phyloP scores from a whole-genome alignment of 495 filamentous ascomycete genomes.

The Penicillium ochrochloron region DNA sequence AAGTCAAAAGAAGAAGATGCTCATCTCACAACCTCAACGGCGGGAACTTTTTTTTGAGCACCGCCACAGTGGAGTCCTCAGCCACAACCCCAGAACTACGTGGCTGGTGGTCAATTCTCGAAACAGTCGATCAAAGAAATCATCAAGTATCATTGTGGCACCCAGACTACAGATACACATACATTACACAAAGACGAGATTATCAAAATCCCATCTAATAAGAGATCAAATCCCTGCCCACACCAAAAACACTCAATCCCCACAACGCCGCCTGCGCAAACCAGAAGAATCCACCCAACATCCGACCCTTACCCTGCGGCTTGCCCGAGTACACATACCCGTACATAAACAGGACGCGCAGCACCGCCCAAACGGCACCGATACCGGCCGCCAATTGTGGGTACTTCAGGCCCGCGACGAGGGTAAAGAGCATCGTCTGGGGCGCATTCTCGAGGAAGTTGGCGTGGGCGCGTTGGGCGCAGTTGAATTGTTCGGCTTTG shows the following conservation, averaged over 20 bases:
- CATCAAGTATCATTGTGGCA: not conserved
- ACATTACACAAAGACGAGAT: not conserved
- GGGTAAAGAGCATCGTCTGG: constrained; percentile 57
- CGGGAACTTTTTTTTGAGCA: constrained; percentile 29
- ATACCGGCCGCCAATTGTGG: constrained; percentile 57
- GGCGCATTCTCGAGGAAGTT: constrained; percentile 72
- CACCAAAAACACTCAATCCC: constrained; percentile 50
- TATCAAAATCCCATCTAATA: constrained; percentile 13
- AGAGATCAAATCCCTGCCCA: constrained; percentile 40
- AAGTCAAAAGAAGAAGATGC: not conserved
- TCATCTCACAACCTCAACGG: not conserved
- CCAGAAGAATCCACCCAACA: constrained; percentile 42
- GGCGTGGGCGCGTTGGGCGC: constrained; percentile 72
- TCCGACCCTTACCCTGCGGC: constrained; percentile 53
- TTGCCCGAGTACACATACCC: constrained; percentile 62
- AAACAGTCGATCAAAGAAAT: too few species aligned
- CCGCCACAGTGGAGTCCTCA: constrained; percentile 28
- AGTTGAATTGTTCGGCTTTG: constrained; percentile 60
- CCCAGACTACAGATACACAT: constrained; percentile 13
- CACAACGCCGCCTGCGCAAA: constrained; percentile 50
- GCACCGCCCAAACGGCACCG: constrained; percentile 60
- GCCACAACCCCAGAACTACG: constrained; percentile 19
- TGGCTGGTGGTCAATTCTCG: constrained; percentile 3
- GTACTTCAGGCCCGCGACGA: constrained; percentile 63
- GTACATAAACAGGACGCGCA: constrained; percentile 57